Evolutionary conservation across 148 eudicot genomes (phyloP).

Genomic region (Rhododendron kiyosumense): DNA sequence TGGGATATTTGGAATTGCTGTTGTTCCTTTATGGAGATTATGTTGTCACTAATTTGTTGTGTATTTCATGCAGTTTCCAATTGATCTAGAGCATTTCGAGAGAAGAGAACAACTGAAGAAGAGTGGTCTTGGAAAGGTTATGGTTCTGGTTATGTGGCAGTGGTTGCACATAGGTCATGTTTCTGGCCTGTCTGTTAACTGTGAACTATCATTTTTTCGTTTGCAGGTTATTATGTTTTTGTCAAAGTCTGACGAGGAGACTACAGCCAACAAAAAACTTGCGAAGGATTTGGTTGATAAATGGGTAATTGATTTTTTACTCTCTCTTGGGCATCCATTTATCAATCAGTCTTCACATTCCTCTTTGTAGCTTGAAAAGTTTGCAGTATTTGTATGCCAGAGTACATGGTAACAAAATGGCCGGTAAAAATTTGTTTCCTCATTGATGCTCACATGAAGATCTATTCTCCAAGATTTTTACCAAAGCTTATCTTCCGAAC

Average conservation of each 20-base stretch:
- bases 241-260: constrained; percentile 97
- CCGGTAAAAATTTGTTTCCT: background rate
- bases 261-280: constrained; percentile 78
- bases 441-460: background rate
- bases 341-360: background rate
- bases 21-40: background rate
- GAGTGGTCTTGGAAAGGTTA: constrained; percentile 96
- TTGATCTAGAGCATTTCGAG: constrained; percentile 90
- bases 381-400: background rate
- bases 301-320: constrained; percentile 57
- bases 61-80: constrained; percentile 61
- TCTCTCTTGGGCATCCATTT: background rate
- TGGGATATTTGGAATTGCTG: background rate
- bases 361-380: background rate
- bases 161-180: background rate
- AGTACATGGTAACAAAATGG: background rate
- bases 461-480: background rate
- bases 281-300: constrained; percentile 96
- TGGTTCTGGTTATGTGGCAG: background rate
- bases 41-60: constrained; percentile 8
- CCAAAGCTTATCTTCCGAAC: background rate
- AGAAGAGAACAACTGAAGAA: constrained; percentile 83
- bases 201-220: constrained; percentile 3
- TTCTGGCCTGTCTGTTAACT: background rate
- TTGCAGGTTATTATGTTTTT: constrained; percentile 93